Evolutionary conservation across 768 basidiomycete genomes (phyloP).

Genomic region (Strobilomyces dryophilus): DNA sequence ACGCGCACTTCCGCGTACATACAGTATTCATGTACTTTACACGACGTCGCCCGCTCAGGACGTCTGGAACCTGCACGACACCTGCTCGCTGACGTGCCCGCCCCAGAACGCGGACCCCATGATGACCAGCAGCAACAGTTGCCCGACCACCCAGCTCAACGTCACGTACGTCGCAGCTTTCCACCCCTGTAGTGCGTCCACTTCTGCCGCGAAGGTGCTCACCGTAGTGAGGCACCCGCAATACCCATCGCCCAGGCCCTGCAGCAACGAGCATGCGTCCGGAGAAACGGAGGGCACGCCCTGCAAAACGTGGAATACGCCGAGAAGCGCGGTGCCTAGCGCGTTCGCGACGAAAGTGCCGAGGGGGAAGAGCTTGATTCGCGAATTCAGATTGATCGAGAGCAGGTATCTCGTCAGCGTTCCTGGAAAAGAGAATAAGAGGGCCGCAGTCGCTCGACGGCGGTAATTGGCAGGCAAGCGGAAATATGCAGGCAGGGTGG

Average conservation of each 20-base stretch:
- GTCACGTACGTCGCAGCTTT: constrained; percentile 66
- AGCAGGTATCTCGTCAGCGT: constrained; percentile 80
- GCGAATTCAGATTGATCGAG: constrained; percentile 66
- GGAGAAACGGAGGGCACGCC: constrained; percentile 40
- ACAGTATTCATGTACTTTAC: too few relatives aligned
- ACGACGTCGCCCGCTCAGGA: background rate
- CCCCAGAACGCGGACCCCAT: constrained; percentile 64
- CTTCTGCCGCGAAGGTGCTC: constrained; percentile 87
- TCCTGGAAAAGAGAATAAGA: constrained; percentile 88
- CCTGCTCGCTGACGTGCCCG: constrained; percentile 40
- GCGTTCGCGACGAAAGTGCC: constrained; percentile 78
- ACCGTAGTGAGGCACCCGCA: constrained; percentile 95
- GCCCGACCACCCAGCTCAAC: constrained; percentile 65
- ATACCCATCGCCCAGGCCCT: constrained; percentile 86
- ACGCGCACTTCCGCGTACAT: background rate
- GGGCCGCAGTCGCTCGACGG: constrained; percentile 77
- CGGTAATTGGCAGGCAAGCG: constrained; percentile 65
- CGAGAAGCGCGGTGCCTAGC: constrained; percentile 79
- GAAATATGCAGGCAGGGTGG: constrained; percentile 77
- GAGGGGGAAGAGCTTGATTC: constrained; percentile 58
- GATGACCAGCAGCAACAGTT: constrained; percentile 66
- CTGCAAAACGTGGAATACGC: constrained; percentile 68
- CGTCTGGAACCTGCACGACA: constrained; percentile 45
- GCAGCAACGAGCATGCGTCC: constrained; percentile 65
- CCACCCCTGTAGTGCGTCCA: constrained; percentile 50